phyloP scores from a whole-genome alignment of 2,329 filamentous ascomycete species.

The Nannizziopsis barbatae region DNA sequence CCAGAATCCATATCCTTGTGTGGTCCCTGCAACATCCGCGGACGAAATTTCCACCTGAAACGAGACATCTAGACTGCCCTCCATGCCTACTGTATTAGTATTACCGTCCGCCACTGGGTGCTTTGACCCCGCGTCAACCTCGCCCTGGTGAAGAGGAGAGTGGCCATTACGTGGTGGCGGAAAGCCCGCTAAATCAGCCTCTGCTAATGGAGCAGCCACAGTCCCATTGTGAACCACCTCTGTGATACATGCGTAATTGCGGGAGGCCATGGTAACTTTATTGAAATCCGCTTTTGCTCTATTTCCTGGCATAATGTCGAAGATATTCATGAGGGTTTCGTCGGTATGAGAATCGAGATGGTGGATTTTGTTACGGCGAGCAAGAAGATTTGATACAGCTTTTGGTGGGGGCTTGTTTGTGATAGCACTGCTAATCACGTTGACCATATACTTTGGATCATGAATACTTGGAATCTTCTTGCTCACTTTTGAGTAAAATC shows the following conservation, averaged over 20 bases:
- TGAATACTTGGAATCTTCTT: constrained; percentile 45
- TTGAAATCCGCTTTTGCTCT: constrained; percentile 57
- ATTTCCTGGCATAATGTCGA: constrained; percentile 49
- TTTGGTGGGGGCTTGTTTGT: constrained; percentile 57
- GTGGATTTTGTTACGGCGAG: constrained; percentile 54
- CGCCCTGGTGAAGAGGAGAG: constrained; percentile 60
- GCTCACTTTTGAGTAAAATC: constrained; percentile 53
- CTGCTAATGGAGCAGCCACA: constrained; percentile 4
- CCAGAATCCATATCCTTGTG: constrained; percentile 40
- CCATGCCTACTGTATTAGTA: constrained; percentile 27
- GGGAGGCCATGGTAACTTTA: constrained; percentile 68
- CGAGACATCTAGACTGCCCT: constrained; percentile 36
- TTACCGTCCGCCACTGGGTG: constrained; percentile 58
- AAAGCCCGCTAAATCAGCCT: constrained; percentile 21
- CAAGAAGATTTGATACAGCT: constrained; percentile 53
- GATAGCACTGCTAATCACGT: constrained; percentile 54
- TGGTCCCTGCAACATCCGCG: constrained; percentile 30
- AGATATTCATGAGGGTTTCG: constrained; percentile 53
- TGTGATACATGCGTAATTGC: constrained; percentile 54
- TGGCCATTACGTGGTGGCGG: constrained; percentile 51
- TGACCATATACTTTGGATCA: constrained; percentile 54
- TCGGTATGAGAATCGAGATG: constrained; percentile 52
- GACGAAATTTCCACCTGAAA: constrained; percentile 40
- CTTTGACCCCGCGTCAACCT: constrained; percentile 62
- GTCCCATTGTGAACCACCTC: constrained; percentile 33